Percentiles rank a stretch among this genome's conserved stretches.
phyloP scores from a whole-genome alignment of 331 rosid genomes.

The Stylosanthes scabra region DNA sequence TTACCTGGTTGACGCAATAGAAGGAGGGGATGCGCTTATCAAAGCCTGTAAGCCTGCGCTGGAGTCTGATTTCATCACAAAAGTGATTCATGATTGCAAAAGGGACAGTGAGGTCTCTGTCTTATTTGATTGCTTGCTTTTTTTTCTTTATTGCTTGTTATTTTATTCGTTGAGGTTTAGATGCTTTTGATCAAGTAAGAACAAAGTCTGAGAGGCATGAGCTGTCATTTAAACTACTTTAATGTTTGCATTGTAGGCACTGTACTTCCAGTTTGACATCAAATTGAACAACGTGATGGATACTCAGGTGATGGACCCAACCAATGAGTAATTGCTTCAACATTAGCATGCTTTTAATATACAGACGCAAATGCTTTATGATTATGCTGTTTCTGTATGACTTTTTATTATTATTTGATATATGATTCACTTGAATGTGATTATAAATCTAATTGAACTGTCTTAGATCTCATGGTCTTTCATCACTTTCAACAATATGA shows the following conservation, averaged over 20 bases:
- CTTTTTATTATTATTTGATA: constrained; percentile 5
- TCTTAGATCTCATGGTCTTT: neutral
- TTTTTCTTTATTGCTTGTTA: neutral
- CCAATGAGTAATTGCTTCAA: constrained; percentile 24
- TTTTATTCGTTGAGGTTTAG: constrained; percentile 22
- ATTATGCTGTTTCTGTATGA: constrained; percentile 4
- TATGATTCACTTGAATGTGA: constrained; percentile 18
- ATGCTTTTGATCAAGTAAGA: neutral
- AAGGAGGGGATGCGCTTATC: constrained; percentile 84
- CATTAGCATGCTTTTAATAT: constrained; percentile 17
- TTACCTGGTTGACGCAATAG: constrained; percentile 90
- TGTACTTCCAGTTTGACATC: constrained; percentile 97
- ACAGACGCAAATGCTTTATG: neutral
- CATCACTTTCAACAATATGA: constrained; percentile 19
- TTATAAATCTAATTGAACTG: constrained; percentile 26
- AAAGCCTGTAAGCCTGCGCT: constrained; percentile 98
- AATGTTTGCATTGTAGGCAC: constrained; percentile 67
- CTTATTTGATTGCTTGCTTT: constrained; percentile 34
- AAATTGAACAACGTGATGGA: constrained; percentile 98
- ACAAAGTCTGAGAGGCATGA: constrained; percentile 1
- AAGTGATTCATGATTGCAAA: constrained; percentile 99
- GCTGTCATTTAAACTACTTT: constrained; percentile 20
- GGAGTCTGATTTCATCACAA: constrained; percentile 84
- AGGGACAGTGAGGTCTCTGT: constrained; percentile 94
- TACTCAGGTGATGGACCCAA: constrained; percentile 76